Percentiles rank a stretch among this genome's conserved stretches.
phyloP scores from a whole-genome alignment of 768 basidiomycete genomes.

The Candolleomyces eurysporus region DNA sequence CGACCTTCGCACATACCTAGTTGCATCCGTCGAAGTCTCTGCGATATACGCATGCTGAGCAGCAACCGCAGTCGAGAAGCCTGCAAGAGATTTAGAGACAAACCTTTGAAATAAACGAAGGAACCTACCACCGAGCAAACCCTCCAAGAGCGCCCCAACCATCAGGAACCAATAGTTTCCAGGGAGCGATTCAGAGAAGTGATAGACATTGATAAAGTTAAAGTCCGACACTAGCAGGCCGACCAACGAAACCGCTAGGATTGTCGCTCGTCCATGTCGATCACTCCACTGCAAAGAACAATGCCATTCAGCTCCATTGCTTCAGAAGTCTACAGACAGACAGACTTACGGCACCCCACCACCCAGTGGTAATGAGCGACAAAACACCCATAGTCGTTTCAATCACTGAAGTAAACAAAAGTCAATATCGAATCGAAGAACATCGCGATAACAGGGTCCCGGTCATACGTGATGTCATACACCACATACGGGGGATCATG shows the following conservation, averaged over 20 bases:
- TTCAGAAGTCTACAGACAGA: not conserved
- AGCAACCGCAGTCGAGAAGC: constrained; percentile 48
- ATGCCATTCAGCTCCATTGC: constrained; percentile 11
- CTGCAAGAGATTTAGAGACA: constrained; percentile 30
- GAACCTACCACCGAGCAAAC: constrained; percentile 64
- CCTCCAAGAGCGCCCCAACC: constrained; percentile 63
- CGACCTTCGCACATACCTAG: constrained; percentile 39
- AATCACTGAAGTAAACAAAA: constrained; percentile 46
- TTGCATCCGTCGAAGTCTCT: constrained; percentile 56
- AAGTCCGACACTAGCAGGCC: constrained; percentile 64
- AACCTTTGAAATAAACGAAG: not conserved
- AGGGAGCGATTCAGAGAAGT: constrained; percentile 58
- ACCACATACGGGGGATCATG: constrained; percentile 17
- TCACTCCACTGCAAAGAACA: constrained; percentile 64
- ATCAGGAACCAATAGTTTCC: constrained; percentile 83
- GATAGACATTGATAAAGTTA: constrained; percentile 64
- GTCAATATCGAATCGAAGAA: not conserved
- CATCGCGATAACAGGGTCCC: not conserved
- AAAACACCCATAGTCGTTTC: constrained; percentile 67
- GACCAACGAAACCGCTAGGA: constrained; percentile 59
- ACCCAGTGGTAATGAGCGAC: constrained; percentile 75
- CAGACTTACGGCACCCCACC: constrained; percentile 76
- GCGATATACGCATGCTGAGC: constrained; percentile 65
- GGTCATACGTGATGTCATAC: not conserved
- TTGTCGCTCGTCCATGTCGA: constrained; percentile 63